Conservation (phyloP, 192 early-diverging fungal species). For the Umbelopsis isabellina region DNA sequence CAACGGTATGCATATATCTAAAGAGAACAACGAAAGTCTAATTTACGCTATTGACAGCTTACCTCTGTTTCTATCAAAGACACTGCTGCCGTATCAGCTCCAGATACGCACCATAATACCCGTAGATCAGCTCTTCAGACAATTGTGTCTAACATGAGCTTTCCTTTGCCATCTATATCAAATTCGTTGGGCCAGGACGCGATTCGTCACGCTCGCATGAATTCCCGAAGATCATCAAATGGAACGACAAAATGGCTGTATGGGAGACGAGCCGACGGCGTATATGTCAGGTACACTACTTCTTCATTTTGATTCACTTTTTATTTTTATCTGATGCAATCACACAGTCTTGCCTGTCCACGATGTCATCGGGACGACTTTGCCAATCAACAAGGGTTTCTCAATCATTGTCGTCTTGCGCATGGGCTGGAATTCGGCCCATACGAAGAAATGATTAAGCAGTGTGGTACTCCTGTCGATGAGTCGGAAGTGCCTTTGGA, state of each 20-base stretch:
- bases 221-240: neutral
- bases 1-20: slow-evolving; percentile 46
- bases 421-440: slow-evolving; percentile 77
- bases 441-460: slow-evolving; percentile 71
- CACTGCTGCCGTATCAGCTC: slow-evolving; percentile 35
- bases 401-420: slow-evolving; percentile 80
- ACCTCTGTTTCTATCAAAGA: neutral
- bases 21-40: too few relatives aligned
- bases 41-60: too few relatives aligned
- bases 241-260: slow-evolving; percentile 31
- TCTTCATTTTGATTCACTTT: neutral
- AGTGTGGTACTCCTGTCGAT: slow-evolving; percentile 72
- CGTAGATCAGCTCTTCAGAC: slow-evolving; percentile 28
- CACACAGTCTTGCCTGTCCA: slow-evolving; percentile 70
- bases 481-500: slow-evolving; percentile 58
- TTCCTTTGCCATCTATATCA: slow-evolving; percentile 1
- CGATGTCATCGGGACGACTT: slow-evolving; percentile 78
- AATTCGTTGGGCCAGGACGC: neutral
- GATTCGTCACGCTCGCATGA: neutral
- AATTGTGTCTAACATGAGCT: slow-evolving; percentile 2
- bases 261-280: slow-evolving; percentile 45
- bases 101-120: slow-evolving; percentile 49
- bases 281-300: slow-evolving; percentile 38
- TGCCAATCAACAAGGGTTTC: slow-evolving; percentile 82
- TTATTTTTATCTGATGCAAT: neutral